Conservation (phyloP, 768 basidiomycete species). For the Gymnopilus dilepis region DNA sequence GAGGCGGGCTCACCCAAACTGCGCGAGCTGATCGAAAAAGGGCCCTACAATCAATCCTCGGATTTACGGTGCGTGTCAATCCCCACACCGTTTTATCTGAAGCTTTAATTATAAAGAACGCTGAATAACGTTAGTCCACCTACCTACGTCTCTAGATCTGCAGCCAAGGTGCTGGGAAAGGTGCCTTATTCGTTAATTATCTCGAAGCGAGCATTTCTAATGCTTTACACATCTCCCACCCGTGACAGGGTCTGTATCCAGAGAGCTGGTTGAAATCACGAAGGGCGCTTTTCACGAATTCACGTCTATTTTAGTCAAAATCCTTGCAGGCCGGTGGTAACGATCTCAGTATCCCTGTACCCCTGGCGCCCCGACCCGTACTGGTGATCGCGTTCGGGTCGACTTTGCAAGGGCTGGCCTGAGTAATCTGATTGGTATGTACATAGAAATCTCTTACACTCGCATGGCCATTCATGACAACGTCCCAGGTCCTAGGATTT, state of each 20-base stretch:
- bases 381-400: background rate
- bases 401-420: background rate
- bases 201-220: background rate
- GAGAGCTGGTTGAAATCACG: background rate
- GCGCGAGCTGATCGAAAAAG: slow-evolving; percentile 2
- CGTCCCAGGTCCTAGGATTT: no score
- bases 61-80: background rate
- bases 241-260: background rate
- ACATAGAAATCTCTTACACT: no score
- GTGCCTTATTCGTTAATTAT: background rate
- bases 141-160: no score
- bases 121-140: background rate
- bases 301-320: background rate
- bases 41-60: background rate
- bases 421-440: background rate
- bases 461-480: no score
- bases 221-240: background rate
- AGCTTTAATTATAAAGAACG: background rate
- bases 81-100: background rate
- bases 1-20: background rate
- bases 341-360: background rate
- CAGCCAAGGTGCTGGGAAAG: background rate
- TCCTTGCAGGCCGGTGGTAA: background rate
- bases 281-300: background rate
- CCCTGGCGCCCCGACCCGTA: background rate